Percentiles rank a stretch among this genome's conserved stretches.
Conservation (phyloP, 2,329 filamentous ascomycete genomes). For the Epichloe scottii region DNA sequence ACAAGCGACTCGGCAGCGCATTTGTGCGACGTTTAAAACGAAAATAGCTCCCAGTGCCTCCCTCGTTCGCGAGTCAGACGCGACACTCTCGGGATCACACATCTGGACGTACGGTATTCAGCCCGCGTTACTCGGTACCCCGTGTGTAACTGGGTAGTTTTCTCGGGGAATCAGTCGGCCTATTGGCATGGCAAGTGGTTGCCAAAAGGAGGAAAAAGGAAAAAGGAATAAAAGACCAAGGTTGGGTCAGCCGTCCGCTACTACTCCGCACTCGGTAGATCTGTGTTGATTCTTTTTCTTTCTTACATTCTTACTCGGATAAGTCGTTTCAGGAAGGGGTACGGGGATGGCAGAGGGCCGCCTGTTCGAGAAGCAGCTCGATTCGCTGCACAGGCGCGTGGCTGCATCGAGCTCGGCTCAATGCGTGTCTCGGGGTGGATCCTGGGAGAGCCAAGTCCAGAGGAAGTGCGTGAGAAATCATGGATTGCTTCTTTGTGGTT, state of each 20-base stretch:
- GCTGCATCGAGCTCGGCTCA: slow-evolving; percentile 4
- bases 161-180: no score
- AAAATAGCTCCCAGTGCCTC: background rate
- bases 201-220: background rate
- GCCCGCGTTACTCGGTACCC: no score
- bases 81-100: background rate
- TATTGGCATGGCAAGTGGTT: no score
- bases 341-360: background rate
- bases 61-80: background rate
- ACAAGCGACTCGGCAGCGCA: background rate
- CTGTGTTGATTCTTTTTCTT: background rate
- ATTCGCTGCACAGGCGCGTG: slow-evolving; percentile 10
- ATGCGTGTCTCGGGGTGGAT: slow-evolving; percentile 3
- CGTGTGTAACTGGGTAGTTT: no score
- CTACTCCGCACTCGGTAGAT: background rate
- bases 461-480: no score
- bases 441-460: no score
- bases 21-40: background rate
- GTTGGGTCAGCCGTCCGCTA: background rate
- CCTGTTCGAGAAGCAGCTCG: background rate
- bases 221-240: background rate
- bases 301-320: background rate
- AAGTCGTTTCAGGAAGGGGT: background rate
- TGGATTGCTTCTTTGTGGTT: no score
- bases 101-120: no score